These are phyloP conservation scores for Tuber brumale DNA, from an alignment of 495 filamentous ascomycete genomes.

Conservation along the genomic window DNA sequence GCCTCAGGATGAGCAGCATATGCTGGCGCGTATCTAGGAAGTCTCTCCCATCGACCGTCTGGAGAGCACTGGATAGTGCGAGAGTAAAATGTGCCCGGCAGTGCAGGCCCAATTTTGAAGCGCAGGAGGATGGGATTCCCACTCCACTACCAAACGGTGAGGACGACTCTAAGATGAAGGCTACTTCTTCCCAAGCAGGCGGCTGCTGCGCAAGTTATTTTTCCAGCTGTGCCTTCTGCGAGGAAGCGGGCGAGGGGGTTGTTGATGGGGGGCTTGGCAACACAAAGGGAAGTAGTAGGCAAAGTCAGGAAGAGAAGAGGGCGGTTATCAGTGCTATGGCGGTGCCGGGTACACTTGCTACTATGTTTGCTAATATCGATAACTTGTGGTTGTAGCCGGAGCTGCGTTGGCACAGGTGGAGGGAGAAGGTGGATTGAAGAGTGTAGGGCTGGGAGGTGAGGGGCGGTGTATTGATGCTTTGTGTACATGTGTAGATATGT, in stretches of 20 bases:
- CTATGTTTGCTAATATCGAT: conserved; percentile 33
- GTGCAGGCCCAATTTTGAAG: background rate
- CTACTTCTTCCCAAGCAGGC: conserved; percentile 14
- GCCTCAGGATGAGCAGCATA: conserved; percentile 38
- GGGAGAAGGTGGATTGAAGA: conserved; percentile 17
- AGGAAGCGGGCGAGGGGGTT: background rate
- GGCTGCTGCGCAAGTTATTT: conserved; percentile 14
- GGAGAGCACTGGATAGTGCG: conserved; percentile 24
- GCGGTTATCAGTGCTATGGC: conserved; percentile 31
- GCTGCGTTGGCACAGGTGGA: conserved; percentile 28
- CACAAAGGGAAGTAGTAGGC: background rate
- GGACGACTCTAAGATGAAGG: conserved; percentile 9
- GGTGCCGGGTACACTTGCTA: conserved; percentile 33
- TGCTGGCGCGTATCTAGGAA: conserved; percentile 35
- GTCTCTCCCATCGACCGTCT: conserved; percentile 24
- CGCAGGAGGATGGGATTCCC: conserved; percentile 16
- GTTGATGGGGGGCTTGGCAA: background rate
- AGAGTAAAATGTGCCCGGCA: conserved; percentile 1
- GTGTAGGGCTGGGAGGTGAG: conserved; percentile 7
- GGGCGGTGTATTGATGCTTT: background rate
- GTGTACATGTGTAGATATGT: background rate
- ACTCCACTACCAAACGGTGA: conserved; percentile 7
- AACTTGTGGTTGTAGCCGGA: conserved; percentile 37
- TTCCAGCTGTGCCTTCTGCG: background rate
- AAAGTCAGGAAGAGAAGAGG: conserved; percentile 28